These are phyloP conservation scores for Brassica juncea DNA, from an alignment of 345 rosid species.

Conservation along the genomic window DNA sequence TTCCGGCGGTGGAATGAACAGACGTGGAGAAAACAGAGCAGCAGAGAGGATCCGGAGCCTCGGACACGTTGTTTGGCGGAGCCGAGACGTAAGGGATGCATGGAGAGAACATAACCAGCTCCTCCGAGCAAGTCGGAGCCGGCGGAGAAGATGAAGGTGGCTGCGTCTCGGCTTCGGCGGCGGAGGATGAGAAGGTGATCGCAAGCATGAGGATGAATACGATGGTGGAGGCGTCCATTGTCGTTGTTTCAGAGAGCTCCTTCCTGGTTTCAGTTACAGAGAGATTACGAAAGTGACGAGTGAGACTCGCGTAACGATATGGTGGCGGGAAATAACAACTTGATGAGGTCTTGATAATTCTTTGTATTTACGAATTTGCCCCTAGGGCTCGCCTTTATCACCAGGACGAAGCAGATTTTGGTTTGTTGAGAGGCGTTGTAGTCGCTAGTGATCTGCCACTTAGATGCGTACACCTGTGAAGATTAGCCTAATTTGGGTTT, in stretches of 20 bases:
- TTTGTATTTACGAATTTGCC: neutral
- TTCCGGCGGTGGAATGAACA: conserved; percentile 43
- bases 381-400: neutral
- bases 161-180: conserved; percentile 24
- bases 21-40: conserved; percentile 57
- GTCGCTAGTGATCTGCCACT: neutral
- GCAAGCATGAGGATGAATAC: conserved; percentile 17
- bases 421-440: neutral
- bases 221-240: conserved; percentile 21
- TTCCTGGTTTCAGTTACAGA: conserved; percentile 34
- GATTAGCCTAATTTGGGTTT: neutral
- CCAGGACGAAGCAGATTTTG: neutral
- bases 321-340: conserved; percentile 37
- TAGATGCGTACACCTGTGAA: neutral
- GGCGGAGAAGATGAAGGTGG: conserved; percentile 36
- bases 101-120: conserved; percentile 71
- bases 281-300: conserved; percentile 18
- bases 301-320: conserved; percentile 21
- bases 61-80: conserved; percentile 61
- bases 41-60: conserved; percentile 49
- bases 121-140: conserved; percentile 45
- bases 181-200: conserved; percentile 24
- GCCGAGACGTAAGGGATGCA: conserved; percentile 70
- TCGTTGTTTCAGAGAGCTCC: neutral
- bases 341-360: neutral